A percentile compares a stretch with the other conserved stretches of the same genome.
phyloP scores from a whole-genome alignment of 306 rosid species.

The Ammopiptanthus mongolicus region DNA sequence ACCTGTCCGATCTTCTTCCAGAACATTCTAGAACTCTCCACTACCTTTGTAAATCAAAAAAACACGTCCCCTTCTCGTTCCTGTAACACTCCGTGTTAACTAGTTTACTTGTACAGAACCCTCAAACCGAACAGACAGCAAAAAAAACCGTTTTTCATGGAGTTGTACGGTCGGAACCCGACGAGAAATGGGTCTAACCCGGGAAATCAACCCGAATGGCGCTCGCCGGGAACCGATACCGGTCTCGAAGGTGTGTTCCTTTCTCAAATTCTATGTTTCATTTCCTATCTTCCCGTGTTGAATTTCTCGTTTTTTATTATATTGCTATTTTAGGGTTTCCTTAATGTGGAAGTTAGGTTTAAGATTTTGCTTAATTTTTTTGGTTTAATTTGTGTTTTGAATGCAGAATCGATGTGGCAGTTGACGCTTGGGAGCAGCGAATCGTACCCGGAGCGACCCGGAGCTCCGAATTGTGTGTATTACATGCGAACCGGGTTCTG shows the following conservation, averaged over 20 bases:
- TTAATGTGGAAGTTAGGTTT: conserved; percentile 23
- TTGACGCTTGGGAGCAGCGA: conserved; percentile 52
- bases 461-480: conserved; percentile 73
- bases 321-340: conserved; percentile 39
- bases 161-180: conserved; percentile 63
- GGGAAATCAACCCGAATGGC: conserved; percentile 61
- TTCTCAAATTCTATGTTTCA: neutral
- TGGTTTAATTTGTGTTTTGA: neutral
- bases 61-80: neutral
- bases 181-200: conserved; percentile 57
- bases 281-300: neutral
- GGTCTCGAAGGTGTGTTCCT: conserved; percentile 52
- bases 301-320: neutral
- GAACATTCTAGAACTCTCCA: conserved; percentile 32
- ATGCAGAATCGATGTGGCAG: conserved; percentile 79
- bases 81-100: neutral
- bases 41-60: conserved; percentile 1
- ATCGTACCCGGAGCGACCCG: conserved; percentile 77
- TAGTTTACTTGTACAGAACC: conserved; percentile 12
- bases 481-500: conserved; percentile 86
- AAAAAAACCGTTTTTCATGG: conserved; percentile 35
- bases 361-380: conserved; percentile 25
- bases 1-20: conserved; percentile 35
- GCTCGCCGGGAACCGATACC: conserved; percentile 41
- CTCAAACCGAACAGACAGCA: neutral